These are phyloP conservation scores for Boletus subparvulus DNA, from an alignment of 768 basidiomycete genomes.

Conservation along the genomic window DNA sequence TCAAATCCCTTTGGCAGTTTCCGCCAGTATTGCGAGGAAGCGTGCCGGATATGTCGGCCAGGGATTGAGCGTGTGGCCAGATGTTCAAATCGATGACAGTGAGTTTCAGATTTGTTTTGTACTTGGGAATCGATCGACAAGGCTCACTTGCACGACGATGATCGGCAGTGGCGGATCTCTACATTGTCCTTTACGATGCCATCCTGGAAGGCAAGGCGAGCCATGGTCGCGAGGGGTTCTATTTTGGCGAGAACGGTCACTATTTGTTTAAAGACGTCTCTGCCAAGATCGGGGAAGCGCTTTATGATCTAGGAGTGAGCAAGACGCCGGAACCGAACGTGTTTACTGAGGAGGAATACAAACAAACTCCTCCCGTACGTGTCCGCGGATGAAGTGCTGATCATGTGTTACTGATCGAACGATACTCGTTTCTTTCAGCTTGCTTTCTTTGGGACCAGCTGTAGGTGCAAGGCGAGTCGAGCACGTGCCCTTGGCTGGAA, in stretches of 20 bases:
- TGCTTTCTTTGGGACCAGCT: conserved; percentile 22
- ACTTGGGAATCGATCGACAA: not conserved
- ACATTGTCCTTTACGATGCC: conserved; percentile 44
- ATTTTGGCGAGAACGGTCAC: conserved; percentile 55
- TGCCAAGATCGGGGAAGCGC: conserved; percentile 40
- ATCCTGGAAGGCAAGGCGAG: conserved; percentile 19
- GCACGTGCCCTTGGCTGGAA: conserved; percentile 29
- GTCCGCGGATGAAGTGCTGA: too few relatives aligned
- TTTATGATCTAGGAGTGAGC: conserved; percentile 16
- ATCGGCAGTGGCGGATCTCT: conserved; percentile 38
- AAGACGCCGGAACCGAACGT: conserved; percentile 36
- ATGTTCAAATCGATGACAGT: conserved; percentile 54
- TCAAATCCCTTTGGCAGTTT: conserved; percentile 53
- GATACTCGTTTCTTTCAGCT: conserved; percentile 8
- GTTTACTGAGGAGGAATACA: conserved; percentile 36
- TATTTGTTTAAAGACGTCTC: conserved; percentile 45
- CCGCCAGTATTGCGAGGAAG: conserved; percentile 45
- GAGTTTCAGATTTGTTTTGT: not conserved
- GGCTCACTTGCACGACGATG: not conserved
- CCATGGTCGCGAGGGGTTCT: conserved; percentile 46
- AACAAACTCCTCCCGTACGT: conserved; percentile 7
- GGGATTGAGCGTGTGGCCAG: conserved; percentile 63
- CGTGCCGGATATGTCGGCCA: conserved; percentile 58
- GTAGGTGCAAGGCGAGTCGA: conserved; percentile 18
- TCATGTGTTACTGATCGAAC: not conserved